phyloP scores from a whole-genome alignment of 495 filamentous ascomycete genomes.

The Penicillium ochrochloron region DNA sequence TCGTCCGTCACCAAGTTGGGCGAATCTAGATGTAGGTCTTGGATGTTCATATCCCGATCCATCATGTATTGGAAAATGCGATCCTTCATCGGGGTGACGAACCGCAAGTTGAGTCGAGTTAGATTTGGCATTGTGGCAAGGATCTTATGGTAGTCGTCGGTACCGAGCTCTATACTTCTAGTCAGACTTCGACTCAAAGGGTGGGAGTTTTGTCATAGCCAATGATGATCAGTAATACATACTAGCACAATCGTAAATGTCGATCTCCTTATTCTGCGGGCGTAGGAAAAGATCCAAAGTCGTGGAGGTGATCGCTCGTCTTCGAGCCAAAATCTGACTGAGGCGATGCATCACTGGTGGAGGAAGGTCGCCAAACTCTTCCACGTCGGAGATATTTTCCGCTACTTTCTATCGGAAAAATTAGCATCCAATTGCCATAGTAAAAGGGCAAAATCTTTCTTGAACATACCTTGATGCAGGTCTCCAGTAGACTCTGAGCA shows the following conservation, averaged over 20 bases:
- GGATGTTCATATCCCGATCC: conserved; percentile 65
- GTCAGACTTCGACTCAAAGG: conserved; percentile 20
- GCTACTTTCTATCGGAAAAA: conserved; percentile 64
- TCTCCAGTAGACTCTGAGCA: conserved; percentile 71
- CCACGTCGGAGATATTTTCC: conserved; percentile 77
- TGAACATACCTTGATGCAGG: conserved; percentile 69
- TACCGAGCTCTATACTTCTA: conserved; percentile 58
- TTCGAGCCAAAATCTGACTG: conserved; percentile 79
- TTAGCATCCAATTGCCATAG: conserved; percentile 6
- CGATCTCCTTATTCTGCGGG: conserved; percentile 64
- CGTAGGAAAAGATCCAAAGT: conserved; percentile 82
- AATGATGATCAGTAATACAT: conserved; percentile 27
- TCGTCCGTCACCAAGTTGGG: conserved; percentile 77
- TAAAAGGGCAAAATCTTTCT: neutral
- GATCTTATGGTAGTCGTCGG: conserved; percentile 77
- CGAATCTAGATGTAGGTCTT: conserved; percentile 68
- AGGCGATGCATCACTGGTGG: conserved; percentile 69
- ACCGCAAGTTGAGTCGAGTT: conserved; percentile 69
- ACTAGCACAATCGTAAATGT: conserved; percentile 80
- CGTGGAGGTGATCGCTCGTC: conserved; percentile 67
- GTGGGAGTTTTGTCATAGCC: neutral
- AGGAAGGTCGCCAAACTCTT: conserved; percentile 82
- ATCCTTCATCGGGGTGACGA: conserved; percentile 89
- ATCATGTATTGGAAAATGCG: conserved; percentile 77
- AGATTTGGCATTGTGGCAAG: conserved; percentile 74